These are phyloP conservation scores for Artemisia tridentata DNA, from an alignment of 129 eudicot genomes.

Conservation along the genomic window DNA sequence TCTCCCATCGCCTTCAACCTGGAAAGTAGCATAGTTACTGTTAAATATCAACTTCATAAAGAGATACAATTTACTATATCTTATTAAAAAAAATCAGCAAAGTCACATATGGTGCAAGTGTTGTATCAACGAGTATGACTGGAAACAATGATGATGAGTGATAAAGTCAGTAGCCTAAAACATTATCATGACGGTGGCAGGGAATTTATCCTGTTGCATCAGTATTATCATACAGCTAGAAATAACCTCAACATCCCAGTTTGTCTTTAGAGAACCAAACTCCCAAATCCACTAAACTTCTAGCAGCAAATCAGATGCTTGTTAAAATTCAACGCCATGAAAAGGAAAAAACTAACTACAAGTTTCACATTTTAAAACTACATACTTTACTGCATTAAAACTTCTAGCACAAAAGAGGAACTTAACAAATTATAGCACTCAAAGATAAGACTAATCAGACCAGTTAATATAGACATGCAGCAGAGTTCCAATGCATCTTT, in stretches of 20 bases:
- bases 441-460: too few species aligned
- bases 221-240: background rate
- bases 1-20: slow-evolving; percentile 94
- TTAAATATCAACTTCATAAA: background rate
- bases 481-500: too few species aligned
- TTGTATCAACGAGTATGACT: background rate
- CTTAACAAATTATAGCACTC: too few species aligned
- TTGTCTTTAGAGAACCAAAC: slow-evolving; percentile 7
- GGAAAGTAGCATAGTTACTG: slow-evolving; percentile 8
- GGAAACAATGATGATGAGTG: slow-evolving; percentile 16
- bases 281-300: slow-evolving; percentile 17
- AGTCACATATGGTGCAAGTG: background rate
- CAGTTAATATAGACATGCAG: too few species aligned
- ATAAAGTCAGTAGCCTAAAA: slow-evolving; percentile 4
- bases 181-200: slow-evolving; percentile 18
- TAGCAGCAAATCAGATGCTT: slow-evolving; percentile 17
- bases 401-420: too few species aligned
- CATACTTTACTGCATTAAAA: too few species aligned
- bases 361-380: too few species aligned
- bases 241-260: background rate
- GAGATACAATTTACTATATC: slow-evolving; percentile 3
- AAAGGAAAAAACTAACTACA: too few species aligned
- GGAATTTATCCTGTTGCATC: background rate
- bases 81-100: background rate
- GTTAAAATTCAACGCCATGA: background rate